Conservation (phyloP, 2,329 filamentous ascomycete species). For the Fusarium armeniacum region DNA sequence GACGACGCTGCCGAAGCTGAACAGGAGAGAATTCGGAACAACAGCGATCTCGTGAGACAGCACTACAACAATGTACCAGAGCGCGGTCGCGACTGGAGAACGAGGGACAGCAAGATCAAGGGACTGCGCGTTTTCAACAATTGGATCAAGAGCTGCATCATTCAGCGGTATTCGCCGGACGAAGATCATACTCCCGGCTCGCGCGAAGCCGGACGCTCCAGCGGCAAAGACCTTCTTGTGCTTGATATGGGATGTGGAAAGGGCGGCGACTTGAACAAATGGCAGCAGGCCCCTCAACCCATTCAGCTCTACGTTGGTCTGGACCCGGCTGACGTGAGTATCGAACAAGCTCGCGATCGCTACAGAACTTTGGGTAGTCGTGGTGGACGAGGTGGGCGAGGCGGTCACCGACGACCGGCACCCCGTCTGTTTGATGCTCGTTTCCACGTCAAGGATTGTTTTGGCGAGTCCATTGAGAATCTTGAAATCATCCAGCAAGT, state of each 20-base stretch:
- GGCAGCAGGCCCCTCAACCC: constrained; percentile 91
- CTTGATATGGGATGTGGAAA: constrained; percentile 97
- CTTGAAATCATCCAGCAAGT: constrained; percentile 86
- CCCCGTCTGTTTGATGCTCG: constrained; percentile 83
- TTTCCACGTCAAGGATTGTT: constrained; percentile 94
- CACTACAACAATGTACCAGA: constrained; percentile 98
- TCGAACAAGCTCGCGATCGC: constrained; percentile 89
- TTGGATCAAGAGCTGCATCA: constrained; percentile 97
- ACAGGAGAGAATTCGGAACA: constrained; percentile 63
- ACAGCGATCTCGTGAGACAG: constrained; percentile 87
- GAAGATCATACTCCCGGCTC: constrained; percentile 78
- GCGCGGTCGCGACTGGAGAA: constrained; percentile 92
- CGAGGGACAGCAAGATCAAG: constrained; percentile 94
- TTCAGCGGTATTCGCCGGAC: constrained; percentile 93
- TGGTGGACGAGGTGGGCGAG: constrained; percentile 68
- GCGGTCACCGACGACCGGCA: constrained; percentile 62
- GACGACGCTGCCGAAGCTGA: constrained; percentile 56
- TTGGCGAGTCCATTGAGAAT: constrained; percentile 84
- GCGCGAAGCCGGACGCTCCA: constrained; percentile 65
- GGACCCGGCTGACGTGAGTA: constrained; percentile 92
- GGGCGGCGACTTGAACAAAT: constrained; percentile 94
- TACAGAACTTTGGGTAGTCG: constrained; percentile 79
- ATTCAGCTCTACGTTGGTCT: constrained; percentile 95
- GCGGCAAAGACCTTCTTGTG: constrained; percentile 77
- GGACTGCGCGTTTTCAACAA: constrained; percentile 96